phyloP scores from a whole-genome alignment of 2,329 filamentous ascomycete species.

The Beauveria sp. region DNA sequence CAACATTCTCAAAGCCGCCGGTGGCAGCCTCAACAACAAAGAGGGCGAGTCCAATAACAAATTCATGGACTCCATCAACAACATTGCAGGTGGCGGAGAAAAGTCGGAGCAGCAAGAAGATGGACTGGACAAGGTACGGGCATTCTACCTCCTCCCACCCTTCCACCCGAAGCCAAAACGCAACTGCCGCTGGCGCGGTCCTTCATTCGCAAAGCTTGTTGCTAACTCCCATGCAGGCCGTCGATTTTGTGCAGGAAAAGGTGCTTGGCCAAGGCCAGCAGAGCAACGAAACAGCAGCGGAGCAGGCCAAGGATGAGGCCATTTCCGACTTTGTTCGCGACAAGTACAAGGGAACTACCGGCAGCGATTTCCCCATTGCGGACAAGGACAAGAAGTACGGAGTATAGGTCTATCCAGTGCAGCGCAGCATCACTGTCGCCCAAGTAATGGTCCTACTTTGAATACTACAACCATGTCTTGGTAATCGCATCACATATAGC shows the following conservation, averaged over 20 bases:
- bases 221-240: constrained; percentile 37
- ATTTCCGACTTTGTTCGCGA: constrained; percentile 65
- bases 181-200: no score
- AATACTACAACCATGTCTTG: neutral
- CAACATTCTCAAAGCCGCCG: neutral
- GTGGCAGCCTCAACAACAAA: constrained; percentile 1
- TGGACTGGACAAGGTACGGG: constrained; percentile 4
- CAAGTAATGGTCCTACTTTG: neutral
- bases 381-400: constrained; percentile 52
- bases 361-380: constrained; percentile 60
- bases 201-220: neutral
- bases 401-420: neutral
- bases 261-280: constrained; percentile 63
- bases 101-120: constrained; percentile 8
- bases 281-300: constrained; percentile 62
- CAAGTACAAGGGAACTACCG: constrained; percentile 62
- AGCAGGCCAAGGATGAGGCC: constrained; percentile 78
- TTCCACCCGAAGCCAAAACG: neutral
- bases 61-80: constrained; percentile 2
- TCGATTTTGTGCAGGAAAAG: constrained; percentile 73
- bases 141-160: no score
- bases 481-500: no score
- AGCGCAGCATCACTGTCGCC: neutral
- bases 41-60: neutral
- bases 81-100: constrained; percentile 2